Evolutionary conservation across 805 yeast genomes (phyloP).

Genomic region (Pichia nakasei): DNA sequence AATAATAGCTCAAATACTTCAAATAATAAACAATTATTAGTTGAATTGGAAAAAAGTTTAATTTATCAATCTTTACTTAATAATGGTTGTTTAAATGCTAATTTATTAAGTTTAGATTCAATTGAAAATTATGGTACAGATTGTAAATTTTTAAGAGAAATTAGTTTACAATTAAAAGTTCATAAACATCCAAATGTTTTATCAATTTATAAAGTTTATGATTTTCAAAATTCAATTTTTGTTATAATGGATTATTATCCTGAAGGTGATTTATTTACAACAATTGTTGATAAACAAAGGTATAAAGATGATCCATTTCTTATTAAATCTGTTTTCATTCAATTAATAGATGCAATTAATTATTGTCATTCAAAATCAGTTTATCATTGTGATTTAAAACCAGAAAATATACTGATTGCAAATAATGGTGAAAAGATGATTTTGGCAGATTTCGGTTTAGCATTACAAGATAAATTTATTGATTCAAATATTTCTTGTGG

Average conservation of each 20-base stretch:
- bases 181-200: constrained; percentile 74
- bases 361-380: constrained; percentile 79
- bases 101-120: constrained; percentile 29
- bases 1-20: constrained; percentile 27
- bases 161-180: constrained; percentile 63
- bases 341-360: constrained; percentile 73
- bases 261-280: constrained; percentile 79
- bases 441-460: constrained; percentile 86
- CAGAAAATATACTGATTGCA: constrained; percentile 79
- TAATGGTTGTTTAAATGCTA: constrained; percentile 22
- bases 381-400: constrained; percentile 91
- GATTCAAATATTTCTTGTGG: constrained; percentile 77
- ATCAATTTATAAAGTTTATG: constrained; percentile 65
- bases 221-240: constrained; percentile 48
- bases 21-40: constrained; percentile 24
- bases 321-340: constrained; percentile 55
- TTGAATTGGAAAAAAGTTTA: constrained; percentile 23
- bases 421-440: constrained; percentile 45
- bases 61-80: constrained; percentile 18
- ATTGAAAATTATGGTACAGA: constrained; percentile 27
- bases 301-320: constrained; percentile 44
- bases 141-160: constrained; percentile 49
- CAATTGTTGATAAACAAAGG: constrained; percentile 67
- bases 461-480: constrained; percentile 49
- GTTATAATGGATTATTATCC: constrained; percentile 80